Conservation (phyloP, 768 basidiomycete genomes). For the Tylopilus subfusipes region DNA sequence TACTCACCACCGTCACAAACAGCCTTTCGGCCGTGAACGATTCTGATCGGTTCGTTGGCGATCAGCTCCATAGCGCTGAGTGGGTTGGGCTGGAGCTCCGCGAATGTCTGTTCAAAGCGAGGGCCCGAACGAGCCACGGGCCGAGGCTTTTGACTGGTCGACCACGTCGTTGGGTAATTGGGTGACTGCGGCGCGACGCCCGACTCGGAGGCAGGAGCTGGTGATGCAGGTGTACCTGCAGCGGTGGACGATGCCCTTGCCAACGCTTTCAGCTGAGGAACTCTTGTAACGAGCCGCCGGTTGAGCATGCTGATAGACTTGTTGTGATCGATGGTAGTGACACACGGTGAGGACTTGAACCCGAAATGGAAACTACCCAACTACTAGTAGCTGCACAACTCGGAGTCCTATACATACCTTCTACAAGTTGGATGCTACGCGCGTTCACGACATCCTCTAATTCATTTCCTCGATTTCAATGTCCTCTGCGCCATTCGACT, state of each 20-base stretch:
- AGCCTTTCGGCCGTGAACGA: conserved; percentile 81
- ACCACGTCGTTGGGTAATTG: conserved; percentile 82
- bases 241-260: conserved; percentile 27
- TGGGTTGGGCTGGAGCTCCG: conserved; percentile 86
- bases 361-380: conserved; percentile 15
- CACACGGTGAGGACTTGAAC: background rate
- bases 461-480: conserved; percentile 27
- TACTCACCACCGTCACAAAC: conserved; percentile 92
- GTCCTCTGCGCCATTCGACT: conserved; percentile 61
- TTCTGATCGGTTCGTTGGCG: conserved; percentile 75
- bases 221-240: conserved; percentile 8
- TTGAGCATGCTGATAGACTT: conserved; percentile 21
- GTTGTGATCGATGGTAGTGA: conserved; percentile 7
- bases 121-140: conserved; percentile 58
- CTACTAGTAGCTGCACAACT: background rate
- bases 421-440: too few species aligned
- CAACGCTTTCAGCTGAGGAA: conserved; percentile 12
- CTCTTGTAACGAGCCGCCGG: conserved; percentile 24
- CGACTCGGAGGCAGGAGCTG: conserved; percentile 21
- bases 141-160: conserved; percentile 73
- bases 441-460: background rate
- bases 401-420: too few species aligned
- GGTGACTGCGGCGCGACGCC: conserved; percentile 66
- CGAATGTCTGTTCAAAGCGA: conserved; percentile 88
- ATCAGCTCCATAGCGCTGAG: conserved; percentile 90